Evolutionary conservation across 2,329 filamentous ascomycete species (phyloP), one percentile per base, ranked within the genome.

Genomic region (Fusarium drepaniforme): DNA sequence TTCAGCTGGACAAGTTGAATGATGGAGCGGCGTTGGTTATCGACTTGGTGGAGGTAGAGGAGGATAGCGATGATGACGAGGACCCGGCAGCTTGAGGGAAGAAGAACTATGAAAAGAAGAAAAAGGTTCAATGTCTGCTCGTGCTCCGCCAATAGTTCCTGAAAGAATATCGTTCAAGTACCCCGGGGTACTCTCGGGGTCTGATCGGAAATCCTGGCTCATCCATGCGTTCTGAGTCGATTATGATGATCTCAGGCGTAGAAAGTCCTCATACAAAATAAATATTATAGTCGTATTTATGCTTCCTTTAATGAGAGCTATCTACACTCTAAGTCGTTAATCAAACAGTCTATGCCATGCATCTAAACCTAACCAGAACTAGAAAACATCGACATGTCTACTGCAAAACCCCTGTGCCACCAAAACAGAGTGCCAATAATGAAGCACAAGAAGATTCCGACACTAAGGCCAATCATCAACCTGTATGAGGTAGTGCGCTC

Each of bases 1-100:
- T 64, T 15, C 66, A 68, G 11, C 60, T 68, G 6, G 66, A 68
- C n/a, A 57, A 40, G 40, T 37, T 68, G 15, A 64, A 64, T 51
- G 66, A 64, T 3, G 35, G 57, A 12, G 60, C 60, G 0, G 66
- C 59, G 3, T 25, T 68, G 40, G 66, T 68, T 13, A 68, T 68
- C 16, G 60, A 68, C 21, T 11, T 68, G 21, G 58, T 68, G 1
- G 49, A 68, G 28, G 60, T 15, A 0, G 60, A 64, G 0, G 66
- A 64, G 25, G 66, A 64, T 9, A 61, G 58, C 9, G 66, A 68
- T 16, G 37, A 53, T 4, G 57, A 56, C 3, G 58, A 67, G 5
- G 64, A 63, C 5, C 16, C n/a, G 8, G 25, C 8, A 2, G 11
- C 4, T 15, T 35, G 4, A 44, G 25, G 38, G 8, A 25, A 57